A percentile compares a stretch with the other conserved stretches of the same genome.
These are phyloP conservation scores for Ceraceosorus bombacis DNA, from an alignment of 1,284 basidiomycete species.

Conservation along the genomic window DNA sequence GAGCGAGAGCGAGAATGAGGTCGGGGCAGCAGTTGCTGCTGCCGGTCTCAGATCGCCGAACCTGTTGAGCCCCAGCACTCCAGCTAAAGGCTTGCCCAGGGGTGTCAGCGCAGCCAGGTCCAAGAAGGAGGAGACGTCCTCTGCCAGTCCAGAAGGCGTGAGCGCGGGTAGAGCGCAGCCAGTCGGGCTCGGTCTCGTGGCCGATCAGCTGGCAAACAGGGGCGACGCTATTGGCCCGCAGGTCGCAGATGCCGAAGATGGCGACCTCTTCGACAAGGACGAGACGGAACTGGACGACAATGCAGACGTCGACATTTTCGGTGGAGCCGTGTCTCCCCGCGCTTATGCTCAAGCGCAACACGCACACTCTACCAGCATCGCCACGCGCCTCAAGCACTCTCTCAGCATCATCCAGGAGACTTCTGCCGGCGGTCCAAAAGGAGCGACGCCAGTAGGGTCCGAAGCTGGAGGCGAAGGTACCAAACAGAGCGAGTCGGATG, in stretches of 20 bases:
- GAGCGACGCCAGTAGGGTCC: background rate
- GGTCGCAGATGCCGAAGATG: background rate
- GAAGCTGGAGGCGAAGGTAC: too few species aligned
- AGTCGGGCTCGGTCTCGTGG: background rate
- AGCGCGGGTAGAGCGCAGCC: too few species aligned
- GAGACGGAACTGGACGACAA: slow-evolving; percentile 15
- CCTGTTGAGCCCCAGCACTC: background rate
- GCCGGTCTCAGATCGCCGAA: too few species aligned
- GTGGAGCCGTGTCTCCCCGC: too few species aligned
- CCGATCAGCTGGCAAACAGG: background rate
- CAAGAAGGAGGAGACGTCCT: background rate
- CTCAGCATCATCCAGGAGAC: slow-evolving; percentile 28
- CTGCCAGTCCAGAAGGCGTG: background rate
- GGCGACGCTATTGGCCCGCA: too few species aligned
- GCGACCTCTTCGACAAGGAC: slow-evolving; percentile 10
- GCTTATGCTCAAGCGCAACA: too few species aligned
- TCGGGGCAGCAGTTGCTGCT: too few species aligned
- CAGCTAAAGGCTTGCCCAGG: background rate
- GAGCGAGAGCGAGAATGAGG: too few species aligned
- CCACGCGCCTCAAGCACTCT: slow-evolving; percentile 20
- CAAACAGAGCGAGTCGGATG: too few species aligned
- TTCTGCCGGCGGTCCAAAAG: background rate
- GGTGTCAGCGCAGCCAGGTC: background rate
- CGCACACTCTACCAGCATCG: slow-evolving; percentile 10
- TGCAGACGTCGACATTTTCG: background rate